phyloP scores from a whole-genome alignment of 768 basidiomycete genomes.

The Tephrocybe sp. region DNA sequence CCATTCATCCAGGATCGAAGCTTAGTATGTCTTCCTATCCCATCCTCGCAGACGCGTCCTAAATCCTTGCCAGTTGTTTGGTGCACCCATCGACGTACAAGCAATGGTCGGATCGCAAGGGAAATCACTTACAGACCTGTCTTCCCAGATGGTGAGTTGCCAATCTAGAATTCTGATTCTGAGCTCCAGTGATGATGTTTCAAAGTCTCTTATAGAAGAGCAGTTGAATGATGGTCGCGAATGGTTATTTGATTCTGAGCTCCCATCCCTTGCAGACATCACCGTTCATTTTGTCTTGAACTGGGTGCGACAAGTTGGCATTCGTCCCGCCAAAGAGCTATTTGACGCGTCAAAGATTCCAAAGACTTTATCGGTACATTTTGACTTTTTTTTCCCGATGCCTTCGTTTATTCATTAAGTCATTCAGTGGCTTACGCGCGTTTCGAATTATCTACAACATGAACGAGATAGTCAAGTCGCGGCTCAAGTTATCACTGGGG shows the following conservation, averaged over 20 bases:
- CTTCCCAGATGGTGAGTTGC: constrained; percentile 44
- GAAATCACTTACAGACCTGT: constrained; percentile 32
- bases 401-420: constrained; percentile 1
- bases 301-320: constrained; percentile 33
- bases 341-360: constrained; percentile 38
- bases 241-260: constrained; percentile 56
- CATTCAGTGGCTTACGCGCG: constrained; percentile 44
- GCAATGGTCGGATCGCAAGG: constrained; percentile 6
- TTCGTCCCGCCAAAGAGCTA: constrained; percentile 33
- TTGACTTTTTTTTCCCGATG: background rate
- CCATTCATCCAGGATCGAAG: constrained; percentile 49
- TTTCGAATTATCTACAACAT: constrained; percentile 31
- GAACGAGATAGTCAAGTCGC: constrained; percentile 24
- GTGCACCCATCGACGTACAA: constrained; percentile 35
- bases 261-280: constrained; percentile 50
- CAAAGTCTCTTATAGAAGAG: constrained; percentile 32
- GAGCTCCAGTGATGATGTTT: background rate
- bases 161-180: background rate
- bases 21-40: constrained; percentile 28
- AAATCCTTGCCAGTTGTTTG: constrained; percentile 24
- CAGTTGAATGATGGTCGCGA: constrained; percentile 51
- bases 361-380: constrained; percentile 35
- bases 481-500: constrained; percentile 30
- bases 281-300: constrained; percentile 45
- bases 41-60: background rate